These are phyloP conservation scores for Macrotyloma uniflorum DNA, from an alignment of 306 rosid genomes.

Conservation along the genomic window DNA sequence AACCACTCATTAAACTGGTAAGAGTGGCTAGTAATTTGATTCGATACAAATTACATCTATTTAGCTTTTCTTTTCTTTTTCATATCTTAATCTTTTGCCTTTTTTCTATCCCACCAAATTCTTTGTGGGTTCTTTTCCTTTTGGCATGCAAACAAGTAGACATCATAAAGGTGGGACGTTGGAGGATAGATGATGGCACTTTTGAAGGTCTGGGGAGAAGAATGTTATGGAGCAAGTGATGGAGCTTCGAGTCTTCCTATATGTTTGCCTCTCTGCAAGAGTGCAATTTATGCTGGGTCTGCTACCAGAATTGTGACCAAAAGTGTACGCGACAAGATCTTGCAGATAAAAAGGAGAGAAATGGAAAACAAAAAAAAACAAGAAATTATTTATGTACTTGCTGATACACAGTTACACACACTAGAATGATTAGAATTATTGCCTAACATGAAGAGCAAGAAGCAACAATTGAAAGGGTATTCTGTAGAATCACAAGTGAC, in stretches of 20 bases:
- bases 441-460: slow-evolving; percentile 35
- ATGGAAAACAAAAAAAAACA: slow-evolving; percentile 23
- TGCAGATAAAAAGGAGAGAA: slow-evolving; percentile 42
- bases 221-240: slow-evolving; percentile 80
- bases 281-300: slow-evolving; percentile 59
- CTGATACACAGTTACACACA: not conserved
- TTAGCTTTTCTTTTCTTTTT: not conserved
- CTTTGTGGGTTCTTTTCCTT: slow-evolving; percentile 24
- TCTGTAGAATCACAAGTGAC: slow-evolving; percentile 40
- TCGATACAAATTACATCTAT: not conserved
- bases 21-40: not conserved
- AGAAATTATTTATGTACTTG: slow-evolving; percentile 10
- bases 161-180: slow-evolving; percentile 37
- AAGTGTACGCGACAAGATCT: slow-evolving; percentile 63
- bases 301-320: slow-evolving; percentile 66
- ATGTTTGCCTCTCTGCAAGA: slow-evolving; percentile 51
- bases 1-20: not conserved
- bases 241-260: slow-evolving; percentile 66
- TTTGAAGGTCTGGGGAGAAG: slow-evolving; percentile 66
- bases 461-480: slow-evolving; percentile 37
- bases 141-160: slow-evolving; percentile 40
- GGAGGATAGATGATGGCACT: slow-evolving; percentile 37
- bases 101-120: not conserved
- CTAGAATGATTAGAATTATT: slow-evolving; percentile 34
- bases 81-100: not conserved